These are phyloP conservation scores for Delitschia confertaspora DNA, from an alignment of 495 filamentous ascomycete genomes.

Conservation along the genomic window DNA sequence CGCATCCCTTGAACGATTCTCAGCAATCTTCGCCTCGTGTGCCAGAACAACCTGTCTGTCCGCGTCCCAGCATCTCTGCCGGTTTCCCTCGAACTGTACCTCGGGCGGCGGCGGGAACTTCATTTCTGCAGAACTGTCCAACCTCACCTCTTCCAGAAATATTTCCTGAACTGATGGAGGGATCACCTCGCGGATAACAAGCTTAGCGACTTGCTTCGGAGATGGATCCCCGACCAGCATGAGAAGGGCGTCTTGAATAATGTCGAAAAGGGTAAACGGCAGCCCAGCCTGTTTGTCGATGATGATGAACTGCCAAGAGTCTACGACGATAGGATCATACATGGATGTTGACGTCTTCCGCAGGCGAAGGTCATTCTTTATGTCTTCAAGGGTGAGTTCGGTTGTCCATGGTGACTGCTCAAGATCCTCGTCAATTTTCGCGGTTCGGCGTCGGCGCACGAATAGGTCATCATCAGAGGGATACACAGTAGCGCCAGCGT, in stretches of 20 bases:
- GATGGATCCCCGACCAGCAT: conserved; percentile 12
- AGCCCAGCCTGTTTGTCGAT: conserved; percentile 8
- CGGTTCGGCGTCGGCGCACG: conserved; percentile 8
- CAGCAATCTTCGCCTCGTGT: neutral
- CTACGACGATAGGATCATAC: conserved; percentile 11
- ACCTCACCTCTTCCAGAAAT: conserved; percentile 5
- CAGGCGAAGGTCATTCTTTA: conserved; percentile 12
- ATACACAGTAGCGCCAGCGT: conserved; percentile 10
- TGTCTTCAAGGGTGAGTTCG: conserved; percentile 8
- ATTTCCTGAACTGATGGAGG: conserved; percentile 15
- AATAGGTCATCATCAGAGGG: conserved; percentile 10
- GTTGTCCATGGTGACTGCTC: conserved; percentile 9
- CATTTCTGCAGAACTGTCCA: conserved; percentile 3
- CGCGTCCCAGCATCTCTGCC: conserved; percentile 6
- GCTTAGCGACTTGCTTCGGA: conserved; percentile 6
- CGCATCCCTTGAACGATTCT: conserved; percentile 2
- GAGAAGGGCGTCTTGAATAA: conserved; percentile 9
- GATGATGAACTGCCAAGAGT: conserved; percentile 18
- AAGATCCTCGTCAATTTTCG: conserved; percentile 2
- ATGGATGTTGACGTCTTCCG: conserved; percentile 12
- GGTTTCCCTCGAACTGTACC: conserved; percentile 13
- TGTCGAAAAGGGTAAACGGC: conserved; percentile 11
- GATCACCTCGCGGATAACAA: conserved; percentile 13
- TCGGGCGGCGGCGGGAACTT: conserved; percentile 2
- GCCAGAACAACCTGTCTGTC: neutral